Percentiles rank a stretch among this genome's conserved stretches.
Conservation (phyloP, 306 rosid species). For the Cyclanthera cordifolia region DNA sequence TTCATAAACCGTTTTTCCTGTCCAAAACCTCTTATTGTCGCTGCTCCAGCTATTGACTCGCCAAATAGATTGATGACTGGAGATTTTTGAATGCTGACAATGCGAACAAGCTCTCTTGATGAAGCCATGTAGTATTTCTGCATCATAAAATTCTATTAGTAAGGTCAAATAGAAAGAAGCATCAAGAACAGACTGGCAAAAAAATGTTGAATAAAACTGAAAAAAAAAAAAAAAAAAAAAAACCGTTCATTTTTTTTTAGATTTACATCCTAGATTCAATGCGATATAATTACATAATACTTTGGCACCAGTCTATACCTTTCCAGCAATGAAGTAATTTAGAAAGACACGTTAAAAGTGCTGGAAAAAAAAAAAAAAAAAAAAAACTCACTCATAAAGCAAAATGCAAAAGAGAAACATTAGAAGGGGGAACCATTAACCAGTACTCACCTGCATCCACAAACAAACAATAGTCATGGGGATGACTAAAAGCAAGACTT, state of each 20-base stretch:
- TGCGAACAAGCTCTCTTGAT: slow-evolving; percentile 93
- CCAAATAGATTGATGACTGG: slow-evolving; percentile 87
- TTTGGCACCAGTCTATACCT: not conserved
- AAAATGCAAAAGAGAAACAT: too few relatives aligned
- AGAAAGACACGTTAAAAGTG: not conserved
- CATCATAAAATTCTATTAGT: slow-evolving; percentile 15
- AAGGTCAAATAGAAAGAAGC: slow-evolving; percentile 1
- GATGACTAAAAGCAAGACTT: slow-evolving; percentile 72
- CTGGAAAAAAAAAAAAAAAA: not conserved
- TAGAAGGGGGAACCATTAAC: not conserved
- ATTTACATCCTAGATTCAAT: not conserved
- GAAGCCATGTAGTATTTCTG: slow-evolving; percentile 99
- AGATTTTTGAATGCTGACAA: slow-evolving; percentile 96
- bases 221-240: not conserved
- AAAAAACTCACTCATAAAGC: too few relatives aligned
- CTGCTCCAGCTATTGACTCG: slow-evolving; percentile 97
- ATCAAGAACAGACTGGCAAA: not conserved
- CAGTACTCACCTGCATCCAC: slow-evolving; percentile 92
- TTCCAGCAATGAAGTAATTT: not conserved
- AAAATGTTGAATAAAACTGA: not conserved
- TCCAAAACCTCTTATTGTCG: slow-evolving; percentile 94
- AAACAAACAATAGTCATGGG: slow-evolving; percentile 91
- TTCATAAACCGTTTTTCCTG: slow-evolving; percentile 95
- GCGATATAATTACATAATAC: not conserved
- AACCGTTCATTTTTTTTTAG: not conserved